phyloP scores from a whole-genome alignment of 208 protist species.

The Acanthamoeba lenticulata region DNA sequence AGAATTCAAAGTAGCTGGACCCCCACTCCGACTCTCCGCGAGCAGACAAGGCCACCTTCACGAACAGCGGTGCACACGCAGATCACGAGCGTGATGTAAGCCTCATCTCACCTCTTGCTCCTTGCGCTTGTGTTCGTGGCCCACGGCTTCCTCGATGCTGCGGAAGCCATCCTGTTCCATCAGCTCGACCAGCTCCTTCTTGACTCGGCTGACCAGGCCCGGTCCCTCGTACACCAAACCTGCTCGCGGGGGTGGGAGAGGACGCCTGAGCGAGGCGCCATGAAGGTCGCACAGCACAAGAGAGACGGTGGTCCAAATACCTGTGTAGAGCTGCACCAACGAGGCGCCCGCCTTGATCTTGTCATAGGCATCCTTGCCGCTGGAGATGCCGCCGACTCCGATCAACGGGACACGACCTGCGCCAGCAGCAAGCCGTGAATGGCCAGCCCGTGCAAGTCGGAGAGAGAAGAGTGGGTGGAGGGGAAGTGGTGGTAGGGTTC shows the following conservation, averaged over 20 bases:
- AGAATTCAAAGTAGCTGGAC: not conserved
- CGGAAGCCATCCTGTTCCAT: slow-evolving; percentile 74
- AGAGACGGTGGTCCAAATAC: not conserved
- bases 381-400: slow-evolving; percentile 82
- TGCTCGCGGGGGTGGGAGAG: not conserved
- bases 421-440: too few relatives aligned
- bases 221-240: slow-evolving; percentile 78
- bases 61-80: too few relatives aligned
- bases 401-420: not conserved
- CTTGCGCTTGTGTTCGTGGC: slow-evolving; percentile 66
- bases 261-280: not conserved
- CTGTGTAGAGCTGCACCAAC: slow-evolving; percentile 86
- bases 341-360: slow-evolving; percentile 85
- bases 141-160: slow-evolving; percentile 80
- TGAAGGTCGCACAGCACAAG: too few relatives aligned
- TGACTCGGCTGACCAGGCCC: slow-evolving; percentile 70
- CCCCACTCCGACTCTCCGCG: too few relatives aligned
- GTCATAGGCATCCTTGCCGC: slow-evolving; percentile 80
- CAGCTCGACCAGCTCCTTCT: slow-evolving; percentile 73
- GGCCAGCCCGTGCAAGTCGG: too few relatives aligned
- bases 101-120: not conserved
- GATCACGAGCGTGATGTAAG: too few relatives aligned
- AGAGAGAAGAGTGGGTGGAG: not conserved
- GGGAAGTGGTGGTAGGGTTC: slow-evolving; percentile 74
- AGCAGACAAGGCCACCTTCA: too few relatives aligned